Percentiles rank a stretch among this genome's conserved stretches.
phyloP scores from a whole-genome alignment of 208 protist genomes.

The Polymyxa betae region DNA sequence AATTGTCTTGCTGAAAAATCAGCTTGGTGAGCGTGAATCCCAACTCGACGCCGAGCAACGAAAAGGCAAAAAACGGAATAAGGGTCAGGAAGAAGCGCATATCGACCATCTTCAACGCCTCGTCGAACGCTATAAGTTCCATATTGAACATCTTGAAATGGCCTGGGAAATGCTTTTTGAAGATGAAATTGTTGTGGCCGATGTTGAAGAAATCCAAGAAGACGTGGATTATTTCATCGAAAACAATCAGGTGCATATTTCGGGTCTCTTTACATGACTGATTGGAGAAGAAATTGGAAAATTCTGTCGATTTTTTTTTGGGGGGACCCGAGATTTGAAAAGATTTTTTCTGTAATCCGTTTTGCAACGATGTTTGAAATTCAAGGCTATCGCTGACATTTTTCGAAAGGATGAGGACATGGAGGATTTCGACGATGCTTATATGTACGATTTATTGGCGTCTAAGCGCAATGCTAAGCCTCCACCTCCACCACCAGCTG shows the following conservation, averaged over 20 bases:
- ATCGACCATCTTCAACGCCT: slow-evolving; percentile 27
- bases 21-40: slow-evolving; percentile 19
- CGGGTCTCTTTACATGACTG: no score
- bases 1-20: slow-evolving; percentile 15
- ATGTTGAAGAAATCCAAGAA: slow-evolving; percentile 40
- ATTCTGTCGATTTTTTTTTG: no score
- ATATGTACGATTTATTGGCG: slow-evolving; percentile 40
- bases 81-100: slow-evolving; percentile 26
- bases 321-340: no score
- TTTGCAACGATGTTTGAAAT: no score
- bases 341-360: no score
- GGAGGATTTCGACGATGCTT: slow-evolving; percentile 43
- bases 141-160: slow-evolving; percentile 50
- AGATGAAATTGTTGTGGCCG: slow-evolving; percentile 42
- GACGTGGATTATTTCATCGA: slow-evolving; percentile 60
- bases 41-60: slow-evolving; percentile 36
- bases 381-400: not conserved
- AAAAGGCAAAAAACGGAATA: not conserved
- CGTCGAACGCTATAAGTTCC: slow-evolving; percentile 51
- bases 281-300: no score
- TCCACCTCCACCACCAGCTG: not conserved
- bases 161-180: slow-evolving; percentile 48
- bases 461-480: slow-evolving; percentile 36
- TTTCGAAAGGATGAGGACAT: slow-evolving; percentile 40
- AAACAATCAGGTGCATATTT: slow-evolving; percentile 50